Evolutionary conservation across 2,329 filamentous ascomycete genomes (phyloP).

Genomic region (Nemania sp.): DNA sequence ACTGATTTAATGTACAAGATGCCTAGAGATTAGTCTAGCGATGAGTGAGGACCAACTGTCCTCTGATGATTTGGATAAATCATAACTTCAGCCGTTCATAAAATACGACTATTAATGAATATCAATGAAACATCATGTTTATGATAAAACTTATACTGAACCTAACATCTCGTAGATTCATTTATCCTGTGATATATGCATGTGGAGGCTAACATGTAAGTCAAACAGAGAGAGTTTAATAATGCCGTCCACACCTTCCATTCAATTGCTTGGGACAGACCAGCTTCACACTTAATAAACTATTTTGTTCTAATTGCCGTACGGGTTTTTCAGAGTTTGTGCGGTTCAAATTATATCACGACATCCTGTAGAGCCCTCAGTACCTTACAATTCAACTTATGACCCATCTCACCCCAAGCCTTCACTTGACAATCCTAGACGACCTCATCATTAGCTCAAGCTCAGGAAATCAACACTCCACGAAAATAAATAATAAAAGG

Average conservation of each 20-base stretch:
- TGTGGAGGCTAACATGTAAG: too few relatives aligned
- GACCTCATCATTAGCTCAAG: not conserved
- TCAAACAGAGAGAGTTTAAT: too few relatives aligned
- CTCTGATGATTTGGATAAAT: not conserved
- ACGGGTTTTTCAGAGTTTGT: too few relatives aligned
- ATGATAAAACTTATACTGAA: too few relatives aligned
- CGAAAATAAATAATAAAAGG: not conserved
- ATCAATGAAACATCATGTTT: too few relatives aligned
- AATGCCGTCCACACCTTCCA: too few relatives aligned
- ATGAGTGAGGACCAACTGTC: not conserved
- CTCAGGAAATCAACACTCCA: not conserved
- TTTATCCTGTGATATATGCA: too few relatives aligned
- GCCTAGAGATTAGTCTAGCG: not conserved
- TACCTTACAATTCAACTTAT: constrained; percentile 50
- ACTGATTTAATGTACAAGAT: constrained; percentile 55
- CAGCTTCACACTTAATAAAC: too few relatives aligned
- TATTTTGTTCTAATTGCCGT: not conserved
- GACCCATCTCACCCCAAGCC: constrained; percentile 47
- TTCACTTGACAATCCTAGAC: constrained; percentile 47
- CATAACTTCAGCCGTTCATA: not conserved
- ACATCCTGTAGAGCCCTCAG: constrained; percentile 45
- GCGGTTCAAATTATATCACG: constrained; percentile 42
- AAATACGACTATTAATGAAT: too few relatives aligned
- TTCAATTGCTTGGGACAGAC: too few relatives aligned
- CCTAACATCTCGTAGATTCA: too few relatives aligned